A percentile compares a stretch with the other conserved stretches of the same genome.
These are phyloP conservation scores for Delonix regia DNA, from an alignment of 306 rosid genomes.

Conservation along the genomic window DNA sequence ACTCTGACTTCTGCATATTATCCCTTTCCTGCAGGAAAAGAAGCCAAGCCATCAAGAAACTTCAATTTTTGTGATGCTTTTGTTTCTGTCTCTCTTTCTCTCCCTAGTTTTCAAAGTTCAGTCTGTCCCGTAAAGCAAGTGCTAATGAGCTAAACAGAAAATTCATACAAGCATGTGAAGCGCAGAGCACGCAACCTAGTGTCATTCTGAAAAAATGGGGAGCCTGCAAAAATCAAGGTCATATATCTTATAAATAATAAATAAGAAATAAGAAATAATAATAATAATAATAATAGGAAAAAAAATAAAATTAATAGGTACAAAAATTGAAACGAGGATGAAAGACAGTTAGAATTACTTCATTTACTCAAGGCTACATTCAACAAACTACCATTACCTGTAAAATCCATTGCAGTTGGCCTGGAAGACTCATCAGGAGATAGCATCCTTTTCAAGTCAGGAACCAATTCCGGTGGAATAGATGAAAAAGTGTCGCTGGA, in stretches of 20 bases:
- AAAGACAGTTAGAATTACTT: too few relatives aligned
- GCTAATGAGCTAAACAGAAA: conserved; percentile 14
- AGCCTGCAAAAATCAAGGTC: conserved; percentile 65
- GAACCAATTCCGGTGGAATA: conserved; percentile 82
- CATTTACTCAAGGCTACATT: conserved; percentile 16
- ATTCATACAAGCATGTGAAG: conserved; percentile 96
- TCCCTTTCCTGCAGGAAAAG: conserved; percentile 85
- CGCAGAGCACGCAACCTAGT: conserved; percentile 99
- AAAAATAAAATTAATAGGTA: too few relatives aligned
- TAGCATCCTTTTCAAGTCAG: conserved; percentile 92
- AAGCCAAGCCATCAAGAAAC: conserved; percentile 27
- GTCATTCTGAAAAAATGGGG: conserved; percentile 88
- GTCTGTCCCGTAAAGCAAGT: background rate
- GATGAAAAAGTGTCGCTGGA: conserved; percentile 86
- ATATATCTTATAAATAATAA: too few relatives aligned
- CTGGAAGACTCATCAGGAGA: conserved; percentile 85
- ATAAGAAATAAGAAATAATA: too few relatives aligned
- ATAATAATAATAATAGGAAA: too few relatives aligned
- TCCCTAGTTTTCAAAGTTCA: background rate
- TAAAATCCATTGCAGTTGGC: conserved; percentile 86
- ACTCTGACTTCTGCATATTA: conserved; percentile 98
- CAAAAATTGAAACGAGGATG: too few relatives aligned
- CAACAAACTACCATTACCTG: conserved; percentile 57
- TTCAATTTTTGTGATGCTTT: background rate
- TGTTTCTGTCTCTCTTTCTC: background rate